Percentiles rank a stretch among this genome's conserved stretches.
Evolutionary conservation across 257 asterid genomes (phyloP).

Genomic region (Mitragyna speciosa): DNA sequence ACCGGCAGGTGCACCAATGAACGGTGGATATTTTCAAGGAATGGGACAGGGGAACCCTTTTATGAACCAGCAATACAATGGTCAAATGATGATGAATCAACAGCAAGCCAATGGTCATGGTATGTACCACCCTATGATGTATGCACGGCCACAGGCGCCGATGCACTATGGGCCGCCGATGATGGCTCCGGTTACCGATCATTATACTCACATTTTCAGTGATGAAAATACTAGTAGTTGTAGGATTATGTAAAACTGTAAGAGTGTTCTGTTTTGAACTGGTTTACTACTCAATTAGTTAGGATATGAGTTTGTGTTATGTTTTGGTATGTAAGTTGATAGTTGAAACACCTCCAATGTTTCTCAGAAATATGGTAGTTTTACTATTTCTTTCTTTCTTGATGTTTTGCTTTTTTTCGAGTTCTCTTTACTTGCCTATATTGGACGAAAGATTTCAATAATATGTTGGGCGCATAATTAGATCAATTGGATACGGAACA

Average conservation of each 20-base stretch:
- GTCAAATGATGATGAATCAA: conserved; percentile 67
- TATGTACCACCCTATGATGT: conserved; percentile 51
- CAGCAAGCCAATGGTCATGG: conserved; percentile 47
- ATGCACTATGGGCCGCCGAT: conserved; percentile 46
- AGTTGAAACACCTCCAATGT: not conserved
- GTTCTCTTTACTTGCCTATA: not conserved
- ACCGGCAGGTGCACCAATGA: conserved; percentile 40
- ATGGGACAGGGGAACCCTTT: conserved; percentile 40
- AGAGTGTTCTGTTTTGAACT: conserved; percentile 12
- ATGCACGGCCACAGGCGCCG: conserved; percentile 38
- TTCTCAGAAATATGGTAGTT: not conserved
- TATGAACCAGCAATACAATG: conserved; percentile 24
- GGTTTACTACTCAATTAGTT: not conserved
- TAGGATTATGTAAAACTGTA: conserved; percentile 57
- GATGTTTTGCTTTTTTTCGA: not conserved
- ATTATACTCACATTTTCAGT: conserved; percentile 58
- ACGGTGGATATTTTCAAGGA: conserved; percentile 41
- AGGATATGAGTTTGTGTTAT: conserved; percentile 12
- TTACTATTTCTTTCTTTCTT: not conserved
- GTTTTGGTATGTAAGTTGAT: conserved; percentile 8
- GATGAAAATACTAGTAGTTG: conserved; percentile 82
- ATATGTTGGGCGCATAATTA: not conserved
- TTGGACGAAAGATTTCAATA: not conserved
- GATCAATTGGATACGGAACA: not conserved
- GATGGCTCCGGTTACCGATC: conserved; percentile 43